Evolutionary conservation across 108 stramenopile species (phyloP).

Genomic region (Cyclotella choctawhatcheeana): DNA sequence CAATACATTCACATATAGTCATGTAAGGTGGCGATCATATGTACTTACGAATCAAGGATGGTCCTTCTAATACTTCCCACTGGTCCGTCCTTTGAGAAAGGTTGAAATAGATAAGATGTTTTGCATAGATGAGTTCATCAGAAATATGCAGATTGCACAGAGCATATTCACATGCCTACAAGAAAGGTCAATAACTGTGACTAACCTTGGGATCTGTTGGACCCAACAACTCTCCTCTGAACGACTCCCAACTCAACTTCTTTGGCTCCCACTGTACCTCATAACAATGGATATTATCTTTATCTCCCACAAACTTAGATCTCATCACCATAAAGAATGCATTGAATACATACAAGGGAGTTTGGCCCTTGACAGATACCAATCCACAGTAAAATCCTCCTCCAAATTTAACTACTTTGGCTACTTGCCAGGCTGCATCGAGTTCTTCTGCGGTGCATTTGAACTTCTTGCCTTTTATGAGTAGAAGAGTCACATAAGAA

Average conservation of each 20-base stretch:
- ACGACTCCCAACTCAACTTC: constrained; percentile 82
- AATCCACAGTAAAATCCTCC: constrained; percentile 95
- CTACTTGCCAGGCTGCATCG: constrained; percentile 76
- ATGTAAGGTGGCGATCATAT: no score
- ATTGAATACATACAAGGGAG: constrained; percentile 90
- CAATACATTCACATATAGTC: no score
- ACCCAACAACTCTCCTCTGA: constrained; percentile 84
- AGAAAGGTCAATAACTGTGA: neutral
- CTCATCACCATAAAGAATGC: constrained; percentile 94
- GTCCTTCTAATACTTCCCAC: constrained; percentile 75
- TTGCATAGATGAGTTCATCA: no score
- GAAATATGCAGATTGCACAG: no score
- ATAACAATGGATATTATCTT: constrained; percentile 83
- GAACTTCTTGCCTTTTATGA: constrained; percentile 54
- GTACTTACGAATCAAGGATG: constrained; percentile 70
- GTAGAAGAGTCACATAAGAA: neutral
- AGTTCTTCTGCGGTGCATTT: constrained; percentile 73
- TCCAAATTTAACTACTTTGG: constrained; percentile 91
- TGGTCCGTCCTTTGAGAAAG: constrained; percentile 53
- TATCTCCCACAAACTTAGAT: constrained; percentile 84
- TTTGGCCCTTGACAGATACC: constrained; percentile 52
- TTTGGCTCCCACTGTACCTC: constrained; percentile 87
- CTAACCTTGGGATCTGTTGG: constrained; percentile 84
- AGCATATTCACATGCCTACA: neutral
- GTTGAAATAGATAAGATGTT: neutral